These are phyloP conservation scores for Eucalyptus marginata DNA, from an alignment of 345 rosid genomes.

Conservation along the genomic window DNA sequence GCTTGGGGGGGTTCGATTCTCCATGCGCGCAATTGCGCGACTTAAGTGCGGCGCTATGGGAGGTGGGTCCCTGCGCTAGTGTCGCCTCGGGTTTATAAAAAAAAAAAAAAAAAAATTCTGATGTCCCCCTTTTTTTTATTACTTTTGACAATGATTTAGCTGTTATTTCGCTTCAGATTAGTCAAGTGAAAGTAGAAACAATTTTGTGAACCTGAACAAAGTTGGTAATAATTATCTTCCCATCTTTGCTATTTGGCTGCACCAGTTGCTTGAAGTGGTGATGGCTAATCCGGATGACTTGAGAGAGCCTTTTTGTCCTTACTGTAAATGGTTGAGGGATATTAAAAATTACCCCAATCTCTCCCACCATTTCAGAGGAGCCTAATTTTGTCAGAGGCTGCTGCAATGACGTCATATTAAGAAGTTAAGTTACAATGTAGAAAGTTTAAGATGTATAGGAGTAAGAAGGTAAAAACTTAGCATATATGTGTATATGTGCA, in stretches of 20 bases:
- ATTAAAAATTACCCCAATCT: slow-evolving; percentile 84
- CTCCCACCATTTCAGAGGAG: slow-evolving; percentile 73
- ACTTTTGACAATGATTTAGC: no score
- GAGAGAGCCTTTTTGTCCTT: slow-evolving; percentile 78
- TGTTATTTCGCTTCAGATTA: not conserved
- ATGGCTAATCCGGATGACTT: slow-evolving; percentile 77
- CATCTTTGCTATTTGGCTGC: slow-evolving; percentile 49
- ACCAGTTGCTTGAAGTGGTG: slow-evolving; percentile 71
- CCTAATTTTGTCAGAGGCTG: slow-evolving; percentile 44
- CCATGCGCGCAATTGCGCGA: no score
- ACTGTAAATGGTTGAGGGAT: slow-evolving; percentile 78
- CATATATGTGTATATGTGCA: not conserved
- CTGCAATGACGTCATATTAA: slow-evolving; percentile 12
- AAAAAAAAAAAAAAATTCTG: not conserved
- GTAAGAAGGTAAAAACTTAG: not conserved
- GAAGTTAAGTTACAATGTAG: not conserved
- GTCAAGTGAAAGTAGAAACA: not conserved
- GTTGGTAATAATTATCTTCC: slow-evolving; percentile 54
- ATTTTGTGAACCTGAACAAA: slow-evolving; percentile 31
- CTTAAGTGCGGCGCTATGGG: no score
- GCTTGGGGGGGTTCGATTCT: no score
- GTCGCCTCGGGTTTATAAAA: no score
- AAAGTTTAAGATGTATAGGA: not conserved
- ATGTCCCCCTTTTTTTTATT: not conserved
- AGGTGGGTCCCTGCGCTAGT: no score